These are phyloP conservation scores for Metarhizium sp. DNA, from an alignment of 2,329 filamentous ascomycete species.

Conservation along the genomic window DNA sequence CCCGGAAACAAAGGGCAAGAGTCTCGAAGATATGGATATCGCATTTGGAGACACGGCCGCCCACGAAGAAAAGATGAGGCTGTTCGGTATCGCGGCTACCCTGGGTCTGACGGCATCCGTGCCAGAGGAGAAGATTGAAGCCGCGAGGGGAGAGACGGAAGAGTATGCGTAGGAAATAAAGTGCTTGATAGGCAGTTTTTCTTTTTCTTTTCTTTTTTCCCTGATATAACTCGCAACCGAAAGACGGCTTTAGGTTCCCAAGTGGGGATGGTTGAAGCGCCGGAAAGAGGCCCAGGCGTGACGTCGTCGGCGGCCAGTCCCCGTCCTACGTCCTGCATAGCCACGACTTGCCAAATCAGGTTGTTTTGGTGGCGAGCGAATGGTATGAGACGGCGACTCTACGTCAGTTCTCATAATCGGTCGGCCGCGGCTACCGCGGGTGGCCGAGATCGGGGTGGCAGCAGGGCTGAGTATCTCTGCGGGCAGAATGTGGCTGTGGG, in stretches of 20 bases:
- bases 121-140: constrained; percentile 11
- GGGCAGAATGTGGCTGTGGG: background rate
- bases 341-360: no score
- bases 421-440: background rate
- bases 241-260: no score
- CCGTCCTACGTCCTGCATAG: no score
- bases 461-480: background rate
- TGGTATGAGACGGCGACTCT: background rate
- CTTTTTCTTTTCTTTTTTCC: no score
- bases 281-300: no score
- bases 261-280: no score
- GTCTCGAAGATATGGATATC: constrained; percentile 46
- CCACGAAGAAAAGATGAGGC: constrained; percentile 22
- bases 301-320: background rate
- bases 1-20: constrained; percentile 47
- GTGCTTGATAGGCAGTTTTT: background rate
- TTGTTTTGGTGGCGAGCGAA: no score
- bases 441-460: constrained; percentile 1
- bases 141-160: constrained; percentile 1
- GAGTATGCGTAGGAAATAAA: constrained; percentile 3
- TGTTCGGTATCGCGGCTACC: constrained; percentile 16
- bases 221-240: no score
- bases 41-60: constrained; percentile 31
- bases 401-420: background rate
- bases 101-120: constrained; percentile 15